A percentile compares a stretch with the other conserved stretches of the same genome.
Evolutionary conservation across 2,329 filamentous ascomycete species (phyloP).

Genomic region (Ophiocordyceps robertsii): DNA sequence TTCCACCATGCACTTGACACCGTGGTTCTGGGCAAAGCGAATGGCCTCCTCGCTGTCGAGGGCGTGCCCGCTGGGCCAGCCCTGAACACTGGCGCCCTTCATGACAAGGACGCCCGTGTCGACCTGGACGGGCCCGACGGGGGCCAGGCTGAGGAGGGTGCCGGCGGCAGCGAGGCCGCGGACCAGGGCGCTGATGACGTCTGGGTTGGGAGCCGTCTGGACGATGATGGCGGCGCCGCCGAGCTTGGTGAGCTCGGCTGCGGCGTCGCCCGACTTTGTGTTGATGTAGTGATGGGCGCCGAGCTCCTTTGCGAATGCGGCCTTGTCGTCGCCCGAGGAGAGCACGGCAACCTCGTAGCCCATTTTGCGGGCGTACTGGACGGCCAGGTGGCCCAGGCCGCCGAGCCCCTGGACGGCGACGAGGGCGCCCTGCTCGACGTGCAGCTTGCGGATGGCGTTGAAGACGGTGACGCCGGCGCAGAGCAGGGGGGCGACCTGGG

Average conservation of each 20-base stretch:
- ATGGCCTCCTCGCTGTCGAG: slow-evolving; percentile 54
- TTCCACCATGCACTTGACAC: slow-evolving; percentile 52
- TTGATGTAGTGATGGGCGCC: slow-evolving; percentile 34
- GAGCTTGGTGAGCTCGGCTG: slow-evolving; percentile 34
- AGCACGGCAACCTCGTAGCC: slow-evolving; percentile 61
- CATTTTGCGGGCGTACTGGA: slow-evolving; percentile 66
- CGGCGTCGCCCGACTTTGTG: slow-evolving; percentile 35
- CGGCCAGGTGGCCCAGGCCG: slow-evolving; percentile 63
- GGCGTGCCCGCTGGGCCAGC: slow-evolving; percentile 49
- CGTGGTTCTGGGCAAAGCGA: slow-evolving; percentile 46
- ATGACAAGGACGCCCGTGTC: slow-evolving; percentile 26
- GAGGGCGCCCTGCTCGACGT: slow-evolving; percentile 35
- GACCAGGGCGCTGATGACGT: slow-evolving; percentile 38
- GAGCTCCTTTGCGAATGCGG: slow-evolving; percentile 43
- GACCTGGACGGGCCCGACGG: slow-evolving; percentile 30
- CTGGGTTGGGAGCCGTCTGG: slow-evolving; percentile 47
- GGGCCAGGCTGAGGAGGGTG: slow-evolving; percentile 46
- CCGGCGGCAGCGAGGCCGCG: slow-evolving; percentile 39
- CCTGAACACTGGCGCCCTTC: slow-evolving; percentile 47
- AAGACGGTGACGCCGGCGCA: slow-evolving; percentile 55
- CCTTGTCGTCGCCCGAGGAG: slow-evolving; percentile 52
- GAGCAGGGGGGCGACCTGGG: slow-evolving; percentile 43
- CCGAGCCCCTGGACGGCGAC: slow-evolving; percentile 57
- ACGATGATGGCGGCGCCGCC: slow-evolving; percentile 51
- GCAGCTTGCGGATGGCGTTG: slow-evolving; percentile 41